These are phyloP conservation scores for Royoungia palumana DNA, from an alignment of 768 basidiomycete genomes.

Conservation along the genomic window DNA sequence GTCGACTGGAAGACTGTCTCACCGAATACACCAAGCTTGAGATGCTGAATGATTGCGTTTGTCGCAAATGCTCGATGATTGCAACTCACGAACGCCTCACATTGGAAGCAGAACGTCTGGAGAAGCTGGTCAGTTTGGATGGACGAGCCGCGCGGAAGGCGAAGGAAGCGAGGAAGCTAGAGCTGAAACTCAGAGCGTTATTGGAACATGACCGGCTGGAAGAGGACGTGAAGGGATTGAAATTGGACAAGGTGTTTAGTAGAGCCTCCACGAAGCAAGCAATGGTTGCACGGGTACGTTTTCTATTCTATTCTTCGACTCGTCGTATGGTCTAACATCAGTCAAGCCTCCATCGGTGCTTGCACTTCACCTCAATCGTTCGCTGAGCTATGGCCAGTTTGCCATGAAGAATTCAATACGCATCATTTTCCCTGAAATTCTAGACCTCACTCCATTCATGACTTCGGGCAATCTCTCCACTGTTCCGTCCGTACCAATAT, in stretches of 20 bases:
- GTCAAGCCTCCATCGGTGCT: slow-evolving; percentile 80
- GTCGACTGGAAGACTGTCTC: slow-evolving; percentile 78
- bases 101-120: slow-evolving; percentile 59
- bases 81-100: slow-evolving; percentile 67
- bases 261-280: slow-evolving; percentile 81
- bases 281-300: slow-evolving; percentile 79
- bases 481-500: slow-evolving; percentile 67
- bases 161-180: slow-evolving; percentile 67
- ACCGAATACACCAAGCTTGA: slow-evolving; percentile 89
- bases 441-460: slow-evolving; percentile 87
- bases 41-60: slow-evolving; percentile 85
- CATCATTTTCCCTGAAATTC: slow-evolving; percentile 79
- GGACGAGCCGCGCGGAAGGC: slow-evolving; percentile 59
- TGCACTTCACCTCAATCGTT: slow-evolving; percentile 88
- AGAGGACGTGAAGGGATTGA: slow-evolving; percentile 78
- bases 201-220: slow-evolving; percentile 76
- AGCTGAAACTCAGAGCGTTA: slow-evolving; percentile 55
- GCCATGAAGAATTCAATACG: slow-evolving; percentile 82
- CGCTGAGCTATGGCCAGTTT: slow-evolving; percentile 72
- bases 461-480: slow-evolving; percentile 78
- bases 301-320: background rate
- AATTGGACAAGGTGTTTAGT: slow-evolving; percentile 73
- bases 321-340: slow-evolving; percentile 15
- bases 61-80: slow-evolving; percentile 84
- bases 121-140: slow-evolving; percentile 31